Conservation (phyloP, 2,329 filamentous ascomycete species). For the Trichophyton mentagrophytes region DNA sequence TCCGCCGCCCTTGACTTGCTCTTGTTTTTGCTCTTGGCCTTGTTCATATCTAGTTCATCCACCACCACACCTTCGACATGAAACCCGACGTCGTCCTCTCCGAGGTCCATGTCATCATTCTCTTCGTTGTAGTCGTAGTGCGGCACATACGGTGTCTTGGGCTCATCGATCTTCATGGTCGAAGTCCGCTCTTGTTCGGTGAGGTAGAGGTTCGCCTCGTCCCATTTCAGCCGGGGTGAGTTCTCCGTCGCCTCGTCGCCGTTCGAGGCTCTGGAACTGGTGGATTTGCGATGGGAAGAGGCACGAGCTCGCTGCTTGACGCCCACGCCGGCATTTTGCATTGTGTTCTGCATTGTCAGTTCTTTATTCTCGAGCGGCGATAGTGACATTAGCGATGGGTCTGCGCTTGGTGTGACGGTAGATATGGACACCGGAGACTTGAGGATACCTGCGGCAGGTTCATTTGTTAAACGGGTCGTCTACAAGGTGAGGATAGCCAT, state of each 20-base stretch:
- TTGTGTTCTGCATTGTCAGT: conserved; percentile 82
- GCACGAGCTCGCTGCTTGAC: conserved; percentile 37
- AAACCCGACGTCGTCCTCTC: conserved; percentile 33
- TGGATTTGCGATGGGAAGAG: conserved; percentile 58
- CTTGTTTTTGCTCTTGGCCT: conserved; percentile 13
- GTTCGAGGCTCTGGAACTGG: conserved; percentile 29
- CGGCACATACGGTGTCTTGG: conserved; percentile 90
- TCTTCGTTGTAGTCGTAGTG: conserved; percentile 86
- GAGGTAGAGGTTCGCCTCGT: conserved; percentile 93
- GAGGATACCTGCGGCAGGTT: conserved; percentile 57
- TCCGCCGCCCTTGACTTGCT: conserved; percentile 27
- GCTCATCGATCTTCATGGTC: conserved; percentile 98
- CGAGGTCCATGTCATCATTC: conserved; percentile 49
- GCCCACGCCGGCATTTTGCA: conserved; percentile 83
- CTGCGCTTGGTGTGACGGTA: conserved; percentile 21
- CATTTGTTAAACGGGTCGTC: not conserved
- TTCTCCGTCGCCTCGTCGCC: conserved; percentile 42
- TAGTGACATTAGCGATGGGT: not conserved
- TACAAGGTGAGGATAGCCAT: not conserved
- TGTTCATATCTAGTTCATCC: conserved; percentile 51
- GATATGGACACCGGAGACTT: conserved; percentile 55
- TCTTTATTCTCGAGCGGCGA: conserved; percentile 55
- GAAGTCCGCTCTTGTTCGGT: conserved; percentile 90
- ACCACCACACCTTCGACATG: conserved; percentile 60
- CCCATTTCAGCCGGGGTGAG: conserved; percentile 82